Percentiles rank a stretch among this genome's conserved stretches.
Conservation (phyloP, 805 yeast species). For the Metschnikowia orientalis region DNA sequence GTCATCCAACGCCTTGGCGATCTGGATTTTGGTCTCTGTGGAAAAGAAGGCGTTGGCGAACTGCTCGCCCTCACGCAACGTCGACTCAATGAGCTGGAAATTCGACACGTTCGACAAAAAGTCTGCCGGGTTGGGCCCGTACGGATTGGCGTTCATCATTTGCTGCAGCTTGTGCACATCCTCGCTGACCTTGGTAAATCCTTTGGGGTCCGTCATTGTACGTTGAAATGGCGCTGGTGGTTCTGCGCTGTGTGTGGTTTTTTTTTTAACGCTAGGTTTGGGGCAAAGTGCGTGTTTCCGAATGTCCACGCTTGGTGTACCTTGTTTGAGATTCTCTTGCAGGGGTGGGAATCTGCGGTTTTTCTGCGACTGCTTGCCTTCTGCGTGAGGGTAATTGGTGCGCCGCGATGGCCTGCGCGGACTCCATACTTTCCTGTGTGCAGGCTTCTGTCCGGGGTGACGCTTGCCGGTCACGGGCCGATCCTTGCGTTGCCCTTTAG, state of each 20-base stretch:
- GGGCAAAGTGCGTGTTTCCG: too few relatives aligned
- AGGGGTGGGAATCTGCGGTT: too few relatives aligned
- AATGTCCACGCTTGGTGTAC: too few relatives aligned
- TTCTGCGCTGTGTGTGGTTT: not conserved
- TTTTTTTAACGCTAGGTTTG: too few relatives aligned
- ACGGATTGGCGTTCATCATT: conserved; percentile 55
- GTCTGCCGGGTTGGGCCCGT: conserved; percentile 94
- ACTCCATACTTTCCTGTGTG: too few relatives aligned
- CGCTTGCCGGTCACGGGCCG: conserved; percentile 1
- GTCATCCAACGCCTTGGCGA: conserved; percentile 94
- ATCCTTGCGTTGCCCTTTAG: too few relatives aligned
- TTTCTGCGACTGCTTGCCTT: too few relatives aligned
- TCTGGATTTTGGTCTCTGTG: conserved; percentile 92
- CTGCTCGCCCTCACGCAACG: conserved; percentile 97
- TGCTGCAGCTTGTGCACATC: conserved; percentile 26
- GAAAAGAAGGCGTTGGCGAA: conserved; percentile 95
- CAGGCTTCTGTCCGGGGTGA: not conserved
- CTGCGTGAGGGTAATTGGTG: too few relatives aligned
- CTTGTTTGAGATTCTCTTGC: too few relatives aligned
- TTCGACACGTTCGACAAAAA: conserved; percentile 81
- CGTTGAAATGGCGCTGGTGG: not conserved
- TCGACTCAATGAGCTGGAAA: conserved; percentile 91
- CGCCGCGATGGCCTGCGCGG: too few relatives aligned
- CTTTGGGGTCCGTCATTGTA: conserved; percentile 28
- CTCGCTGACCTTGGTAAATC: conserved; percentile 35